Base-by-base conservation (phyloP, 768 basidiomycete species). In the Mycena epipterygia region DNA sequence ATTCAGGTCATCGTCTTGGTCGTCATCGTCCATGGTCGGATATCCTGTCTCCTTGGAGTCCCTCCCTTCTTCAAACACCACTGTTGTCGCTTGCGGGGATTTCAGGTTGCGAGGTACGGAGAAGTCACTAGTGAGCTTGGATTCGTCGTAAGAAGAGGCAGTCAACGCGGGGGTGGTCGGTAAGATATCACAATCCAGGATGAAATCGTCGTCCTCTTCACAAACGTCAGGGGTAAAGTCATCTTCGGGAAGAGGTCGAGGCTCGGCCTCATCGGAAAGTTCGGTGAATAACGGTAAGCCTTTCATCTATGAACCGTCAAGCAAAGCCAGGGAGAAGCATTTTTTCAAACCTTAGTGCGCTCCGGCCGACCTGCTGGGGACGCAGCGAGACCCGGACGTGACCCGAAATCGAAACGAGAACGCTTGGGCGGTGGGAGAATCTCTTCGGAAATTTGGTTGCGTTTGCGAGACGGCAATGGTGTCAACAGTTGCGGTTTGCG, bases 1-100 rank as follows among this genome's bases (percentile, higher is more conserved):
- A 6, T 87, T 90, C 56, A 92, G 84, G 57, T 89, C 86, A 56
- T 91, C 87, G 11, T 74, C 75, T 25, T 73, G 73, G 16, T 76
- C 73, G 25, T 74, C 76, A 25, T 75, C 67, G 46, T 67, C 68
- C 33, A 67, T 35, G 19, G 9, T 56, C 63, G 23, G 21, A 37
- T 29, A 63, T 60, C 19, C 49, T 19, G 23, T 33, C 61, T 48
- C 35, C 32, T 60, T 48, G 32, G 29, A n/a, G n/a, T n/a, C n/a
- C n/a, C n/a, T n/a, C n/a, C n/a, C 29, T 32, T 27, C 30, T 23
- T 17, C 32, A 8, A 32, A 33, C n/a, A 27, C 7, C 19, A 14
- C 27, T 27, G 57, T 5, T 1, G 60, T n/a, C 23, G 19, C 19
- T 5, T 46, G 53, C 32, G 42, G 37, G 37, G 53, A 44, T 65